Base-by-base conservation (phyloP, 2,329 filamentous ascomycete genomes). In the Clarireedia monteithiana region DNA sequence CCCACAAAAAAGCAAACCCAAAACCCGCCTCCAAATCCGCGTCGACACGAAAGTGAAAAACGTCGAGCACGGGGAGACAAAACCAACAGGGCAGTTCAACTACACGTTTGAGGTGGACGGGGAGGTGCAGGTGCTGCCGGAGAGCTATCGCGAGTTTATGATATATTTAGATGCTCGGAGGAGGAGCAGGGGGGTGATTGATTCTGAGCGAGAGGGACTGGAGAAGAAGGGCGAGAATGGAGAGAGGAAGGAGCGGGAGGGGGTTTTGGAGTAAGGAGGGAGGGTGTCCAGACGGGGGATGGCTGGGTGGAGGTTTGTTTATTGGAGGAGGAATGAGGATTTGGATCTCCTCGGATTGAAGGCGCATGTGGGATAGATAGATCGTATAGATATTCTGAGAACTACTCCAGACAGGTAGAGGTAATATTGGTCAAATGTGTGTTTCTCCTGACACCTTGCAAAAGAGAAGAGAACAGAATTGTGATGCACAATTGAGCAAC, bases 11-110 rank as follows among this genome's bases (percentile, higher is more conserved):
- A 67, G 69, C 5, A 68, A 68, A 23, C 74, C 72, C 54, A 78
- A 75, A 62, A 86, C 83, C 2, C 75, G 82, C 53, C 79, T 88
- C 10, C 84, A 88, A 65, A 79, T 88, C 5, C 76, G 84, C 4
- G 83, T 88, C 6, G 83, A 86, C 66, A 81, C 81, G 3, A 85
- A 85, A 64, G 84, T 88, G 4, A 74, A 83, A 20, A 80, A 87
- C 68, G 80, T 88, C 5, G 84, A 87, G 69, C 84, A 88, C 64
- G 84, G 82, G 5, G 77, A 76, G 57, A 79, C 79, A 54, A 86
- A 85, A 65, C 82, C 83, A 2, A 88, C 85, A 0, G 85, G 85
- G 0, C 82, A 84, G 60, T 88, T 89, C 71, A 86, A 87, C 64
- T 88, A 88, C 65, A 88, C 85, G 0, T 88, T 88, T 66, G 75